These are phyloP conservation scores for Limnomonas spitsbergensis DNA, from an alignment of 139 green algal genomes.

Conservation along the genomic window DNA sequence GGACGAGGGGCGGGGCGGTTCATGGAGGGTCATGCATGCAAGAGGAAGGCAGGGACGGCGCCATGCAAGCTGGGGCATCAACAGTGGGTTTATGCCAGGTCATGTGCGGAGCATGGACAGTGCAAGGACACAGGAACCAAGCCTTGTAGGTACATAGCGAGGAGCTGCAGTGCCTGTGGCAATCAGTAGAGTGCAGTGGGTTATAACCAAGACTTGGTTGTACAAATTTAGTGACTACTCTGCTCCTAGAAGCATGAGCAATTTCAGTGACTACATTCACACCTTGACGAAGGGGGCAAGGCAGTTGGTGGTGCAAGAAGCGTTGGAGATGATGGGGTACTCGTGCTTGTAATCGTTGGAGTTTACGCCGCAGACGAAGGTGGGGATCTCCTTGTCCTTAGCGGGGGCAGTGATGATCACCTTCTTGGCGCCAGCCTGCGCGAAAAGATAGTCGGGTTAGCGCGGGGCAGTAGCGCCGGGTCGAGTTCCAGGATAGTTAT, in stretches of 20 bases:
- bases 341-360: constrained; percentile 84
- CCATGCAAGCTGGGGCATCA: not conserved
- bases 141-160: not conserved
- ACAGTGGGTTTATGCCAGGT: no score
- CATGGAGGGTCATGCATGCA: not conserved
- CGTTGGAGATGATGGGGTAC: constrained; percentile 94
- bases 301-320: constrained; percentile 99
- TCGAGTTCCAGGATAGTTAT: constrained; percentile 3
- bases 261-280: no score
- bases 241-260: no score
- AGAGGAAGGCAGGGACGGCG: not conserved
- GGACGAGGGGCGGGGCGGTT: constrained; percentile 38
- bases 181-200: no score
- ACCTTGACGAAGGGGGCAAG: constrained; percentile 99
- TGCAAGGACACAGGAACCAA: not conserved
- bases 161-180: no score
- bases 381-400: constrained; percentile 97
- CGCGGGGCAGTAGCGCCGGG: not conserved
- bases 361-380: constrained; percentile 98
- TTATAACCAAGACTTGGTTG: no score
- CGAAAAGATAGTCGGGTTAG: not conserved
- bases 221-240: no score
- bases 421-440: constrained; percentile 95
- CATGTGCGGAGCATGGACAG: no score
- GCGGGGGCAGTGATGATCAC: constrained; percentile 98